phyloP scores from a whole-genome alignment of 108 stramenopile genomes.

The Skeletonema potamos region DNA sequence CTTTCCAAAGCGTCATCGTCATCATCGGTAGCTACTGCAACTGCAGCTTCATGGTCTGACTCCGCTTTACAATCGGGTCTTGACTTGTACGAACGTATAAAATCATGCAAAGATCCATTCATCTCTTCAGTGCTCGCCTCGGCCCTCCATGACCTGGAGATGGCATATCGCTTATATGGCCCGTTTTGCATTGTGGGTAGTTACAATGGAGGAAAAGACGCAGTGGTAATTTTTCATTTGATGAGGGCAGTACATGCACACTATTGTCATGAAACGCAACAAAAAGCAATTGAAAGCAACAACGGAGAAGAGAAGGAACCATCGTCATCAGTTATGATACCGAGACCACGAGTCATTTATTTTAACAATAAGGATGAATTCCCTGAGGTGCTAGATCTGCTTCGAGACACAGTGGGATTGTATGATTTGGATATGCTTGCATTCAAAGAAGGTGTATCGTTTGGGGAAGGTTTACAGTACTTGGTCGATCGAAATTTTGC shows the following conservation, averaged over 20 bases:
- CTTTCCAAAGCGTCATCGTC: neutral
- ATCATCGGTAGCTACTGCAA: neutral
- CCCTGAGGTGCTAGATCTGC: conserved; percentile 60
- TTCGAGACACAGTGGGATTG: conserved; percentile 61
- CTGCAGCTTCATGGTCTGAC: conserved; percentile 58
- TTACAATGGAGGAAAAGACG: conserved; percentile 99
- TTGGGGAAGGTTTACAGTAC: conserved; percentile 62
- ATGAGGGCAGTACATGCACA: conserved; percentile 89
- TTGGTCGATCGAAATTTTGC: conserved; percentile 62
- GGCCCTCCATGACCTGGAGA: conserved; percentile 68
- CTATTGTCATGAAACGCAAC: conserved; percentile 29
- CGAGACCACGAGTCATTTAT: conserved; percentile 76
- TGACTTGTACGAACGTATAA: conserved; percentile 60
- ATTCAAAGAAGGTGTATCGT: conserved; percentile 67
- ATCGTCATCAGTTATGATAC: conserved; percentile 13
- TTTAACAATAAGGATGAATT: conserved; percentile 86
- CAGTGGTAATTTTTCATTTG: conserved; percentile 93
- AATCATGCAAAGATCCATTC: conserved; percentile 52
- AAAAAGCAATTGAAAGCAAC: conserved; percentile 6
- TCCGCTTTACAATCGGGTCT: conserved; percentile 60
- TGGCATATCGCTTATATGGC: conserved; percentile 86
- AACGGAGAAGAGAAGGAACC: conserved; percentile 31
- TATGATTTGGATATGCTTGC: conserved; percentile 91
- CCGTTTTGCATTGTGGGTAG: conserved; percentile 72
- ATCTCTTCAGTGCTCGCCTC: conserved; percentile 52